Evolutionary conservation across 2,329 filamentous ascomycete species (phyloP).

Genomic region (Nemania sp.): DNA sequence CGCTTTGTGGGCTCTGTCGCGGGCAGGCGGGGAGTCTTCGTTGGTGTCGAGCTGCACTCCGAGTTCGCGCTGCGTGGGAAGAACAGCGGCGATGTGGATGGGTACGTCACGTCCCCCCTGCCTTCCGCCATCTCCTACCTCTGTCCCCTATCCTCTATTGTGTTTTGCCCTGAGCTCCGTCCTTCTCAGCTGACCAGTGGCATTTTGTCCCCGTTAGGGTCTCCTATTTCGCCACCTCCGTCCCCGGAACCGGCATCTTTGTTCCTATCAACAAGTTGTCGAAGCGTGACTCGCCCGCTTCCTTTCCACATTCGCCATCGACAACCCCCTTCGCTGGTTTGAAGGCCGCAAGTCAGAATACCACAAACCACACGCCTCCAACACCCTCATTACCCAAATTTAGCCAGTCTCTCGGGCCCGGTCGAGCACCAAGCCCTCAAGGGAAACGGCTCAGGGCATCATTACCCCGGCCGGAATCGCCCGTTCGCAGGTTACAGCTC

Average conservation of each 20-base stretch:
- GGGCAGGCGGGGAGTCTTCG: slow-evolving; percentile 90
- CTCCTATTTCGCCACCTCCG: slow-evolving; percentile 79
- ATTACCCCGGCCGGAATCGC: slow-evolving; percentile 86
- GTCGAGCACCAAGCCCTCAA: slow-evolving; percentile 71
- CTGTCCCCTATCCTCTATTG: neutral
- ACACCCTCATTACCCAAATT: slow-evolving; percentile 75
- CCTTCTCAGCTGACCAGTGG: slow-evolving; percentile 19
- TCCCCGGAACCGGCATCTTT: slow-evolving; percentile 88
- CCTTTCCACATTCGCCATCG: slow-evolving; percentile 68
- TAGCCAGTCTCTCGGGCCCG: slow-evolving; percentile 83
- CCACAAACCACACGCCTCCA: slow-evolving; percentile 65
- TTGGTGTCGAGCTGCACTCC: slow-evolving; percentile 83
- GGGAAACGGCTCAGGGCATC: slow-evolving; percentile 76
- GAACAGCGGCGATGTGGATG: slow-evolving; percentile 95
- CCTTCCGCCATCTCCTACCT: neutral
- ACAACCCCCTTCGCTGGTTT: slow-evolving; percentile 63
- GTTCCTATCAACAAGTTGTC: slow-evolving; percentile 81
- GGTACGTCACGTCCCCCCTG: slow-evolving; percentile 55
- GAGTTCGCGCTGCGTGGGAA: slow-evolving; percentile 86
- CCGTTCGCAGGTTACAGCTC: slow-evolving; percentile 70
- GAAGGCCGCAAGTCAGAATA: slow-evolving; percentile 59
- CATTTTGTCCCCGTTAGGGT: slow-evolving; percentile 50
- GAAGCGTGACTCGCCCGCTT: slow-evolving; percentile 64
- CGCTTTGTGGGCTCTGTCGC: slow-evolving; percentile 86
- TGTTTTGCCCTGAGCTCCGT: slow-evolving; percentile 16